These are phyloP conservation scores for Cystobasidium onofrii DNA, from an alignment of 768 basidiomycete genomes.

Conservation along the genomic window DNA sequence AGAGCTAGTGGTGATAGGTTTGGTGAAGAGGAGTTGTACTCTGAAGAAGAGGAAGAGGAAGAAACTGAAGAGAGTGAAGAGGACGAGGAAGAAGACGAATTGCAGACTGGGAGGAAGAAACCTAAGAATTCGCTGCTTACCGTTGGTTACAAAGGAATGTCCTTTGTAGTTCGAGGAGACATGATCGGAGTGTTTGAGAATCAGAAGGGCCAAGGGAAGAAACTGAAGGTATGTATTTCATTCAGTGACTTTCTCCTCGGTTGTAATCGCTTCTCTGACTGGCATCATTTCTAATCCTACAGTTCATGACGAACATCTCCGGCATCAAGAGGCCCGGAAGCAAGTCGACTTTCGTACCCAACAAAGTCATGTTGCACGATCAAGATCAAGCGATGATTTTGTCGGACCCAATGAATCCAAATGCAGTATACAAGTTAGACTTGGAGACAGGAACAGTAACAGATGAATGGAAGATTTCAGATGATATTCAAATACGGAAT, in stretches of 20 bases:
- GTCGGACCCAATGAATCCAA: slow-evolving; percentile 70
- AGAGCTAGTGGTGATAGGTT: not conserved
- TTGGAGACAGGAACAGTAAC: slow-evolving; percentile 88
- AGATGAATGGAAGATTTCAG: slow-evolving; percentile 98
- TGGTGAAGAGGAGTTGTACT: slow-evolving; percentile 30
- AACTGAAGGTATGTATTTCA: slow-evolving; percentile 32
- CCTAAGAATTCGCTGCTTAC: slow-evolving; percentile 71
- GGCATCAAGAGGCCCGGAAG: slow-evolving; percentile 71
- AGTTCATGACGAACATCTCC: slow-evolving; percentile 78
- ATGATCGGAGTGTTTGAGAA: slow-evolving; percentile 44
- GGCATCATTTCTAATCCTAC: slow-evolving; percentile 59
- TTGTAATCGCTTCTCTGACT: slow-evolving; percentile 70
- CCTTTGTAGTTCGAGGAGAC: slow-evolving; percentile 80
- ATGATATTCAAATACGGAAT: slow-evolving; percentile 72
- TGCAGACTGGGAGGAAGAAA: slow-evolving; percentile 27
- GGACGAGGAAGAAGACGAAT: slow-evolving; percentile 37
- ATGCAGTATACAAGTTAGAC: slow-evolving; percentile 82
- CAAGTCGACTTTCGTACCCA: slow-evolving; percentile 68
- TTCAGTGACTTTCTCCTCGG: not conserved
- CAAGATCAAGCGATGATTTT: slow-evolving; percentile 86
- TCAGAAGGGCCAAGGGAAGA: slow-evolving; percentile 39
- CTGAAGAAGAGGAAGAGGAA: slow-evolving; percentile 45
- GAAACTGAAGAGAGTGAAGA: slow-evolving; percentile 43
- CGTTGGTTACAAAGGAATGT: slow-evolving; percentile 87
- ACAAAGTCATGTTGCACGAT: slow-evolving; percentile 51